These are phyloP conservation scores for Penicillium riverlandense DNA, from an alignment of 495 filamentous ascomycete genomes.

Conservation along the genomic window DNA sequence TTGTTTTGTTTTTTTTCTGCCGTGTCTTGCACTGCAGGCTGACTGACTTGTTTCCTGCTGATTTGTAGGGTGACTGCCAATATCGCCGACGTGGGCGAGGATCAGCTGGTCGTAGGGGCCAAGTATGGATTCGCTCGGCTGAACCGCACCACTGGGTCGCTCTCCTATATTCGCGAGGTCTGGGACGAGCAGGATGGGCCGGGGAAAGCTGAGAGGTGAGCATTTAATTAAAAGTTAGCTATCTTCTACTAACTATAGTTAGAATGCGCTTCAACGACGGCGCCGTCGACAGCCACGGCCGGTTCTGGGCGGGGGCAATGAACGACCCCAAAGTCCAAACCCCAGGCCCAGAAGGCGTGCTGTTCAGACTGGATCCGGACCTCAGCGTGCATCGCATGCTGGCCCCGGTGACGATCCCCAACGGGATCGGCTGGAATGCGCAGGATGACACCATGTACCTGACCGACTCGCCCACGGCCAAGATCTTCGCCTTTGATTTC, in stretches of 20 bases:
- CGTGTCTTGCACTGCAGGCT: neutral
- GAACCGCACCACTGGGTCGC: conserved; percentile 56
- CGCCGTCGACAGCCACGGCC: conserved; percentile 68
- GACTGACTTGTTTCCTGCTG: conserved; percentile 7
- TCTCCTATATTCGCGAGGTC: conserved; percentile 53
- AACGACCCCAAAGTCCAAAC: conserved; percentile 53
- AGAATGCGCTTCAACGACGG: conserved; percentile 73
- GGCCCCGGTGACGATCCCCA: conserved; percentile 69
- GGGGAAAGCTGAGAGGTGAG: conserved; percentile 41
- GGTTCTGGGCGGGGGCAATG: conserved; percentile 89
- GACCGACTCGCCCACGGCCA: conserved; percentile 66
- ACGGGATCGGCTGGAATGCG: conserved; percentile 69
- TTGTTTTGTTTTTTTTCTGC: neutral
- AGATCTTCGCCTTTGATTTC: conserved; percentile 72
- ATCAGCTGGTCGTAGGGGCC: conserved; percentile 65
- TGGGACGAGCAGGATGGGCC: conserved; percentile 43
- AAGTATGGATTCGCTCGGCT: conserved; percentile 76
- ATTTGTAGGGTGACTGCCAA: conserved; percentile 65
- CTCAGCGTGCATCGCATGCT: conserved; percentile 52
- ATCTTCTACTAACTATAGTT: neutral
- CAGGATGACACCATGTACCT: conserved; percentile 76
- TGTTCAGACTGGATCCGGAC: conserved; percentile 61
- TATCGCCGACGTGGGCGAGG: conserved; percentile 54
- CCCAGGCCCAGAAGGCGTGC: conserved; percentile 38
- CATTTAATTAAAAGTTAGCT: neutral